These are phyloP conservation scores for Grammothele lineata DNA, from an alignment of 768 basidiomycete species.

Conservation along the genomic window DNA sequence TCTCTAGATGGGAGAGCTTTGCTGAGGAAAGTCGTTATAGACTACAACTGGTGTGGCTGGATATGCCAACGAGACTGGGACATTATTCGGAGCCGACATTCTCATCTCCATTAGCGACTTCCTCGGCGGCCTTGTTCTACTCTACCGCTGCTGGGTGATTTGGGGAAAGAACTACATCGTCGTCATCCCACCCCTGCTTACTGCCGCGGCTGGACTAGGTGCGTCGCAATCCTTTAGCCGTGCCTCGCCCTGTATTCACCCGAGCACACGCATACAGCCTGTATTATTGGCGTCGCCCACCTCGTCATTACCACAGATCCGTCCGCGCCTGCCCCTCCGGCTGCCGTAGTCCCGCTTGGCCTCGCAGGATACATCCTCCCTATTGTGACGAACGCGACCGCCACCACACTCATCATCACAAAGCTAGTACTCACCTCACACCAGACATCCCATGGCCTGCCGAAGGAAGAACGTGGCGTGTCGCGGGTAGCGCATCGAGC, in stretches of 20 bases:
- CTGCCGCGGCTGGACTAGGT: conserved; percentile 32
- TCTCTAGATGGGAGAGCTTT: too few species aligned
- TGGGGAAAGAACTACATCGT: conserved; percentile 34
- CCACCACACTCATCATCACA: conserved; percentile 37
- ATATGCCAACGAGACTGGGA: conserved; percentile 28
- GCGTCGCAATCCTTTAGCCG: too few species aligned
- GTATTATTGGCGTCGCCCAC: conserved; percentile 25
- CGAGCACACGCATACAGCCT: conserved; percentile 18
- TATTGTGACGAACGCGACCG: conserved; percentile 37
- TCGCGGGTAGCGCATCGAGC: neutral
- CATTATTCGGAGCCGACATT: conserved; percentile 30
- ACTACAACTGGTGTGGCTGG: conserved; percentile 20
- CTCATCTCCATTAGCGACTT: conserved; percentile 34
- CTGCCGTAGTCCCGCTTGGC: conserved; percentile 31
- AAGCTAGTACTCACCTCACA: conserved; percentile 30
- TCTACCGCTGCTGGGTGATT: conserved; percentile 42
- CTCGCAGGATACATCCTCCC: conserved; percentile 35
- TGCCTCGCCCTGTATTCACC: conserved; percentile 2
- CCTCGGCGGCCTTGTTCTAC: conserved; percentile 30
- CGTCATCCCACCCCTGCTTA: conserved; percentile 30
- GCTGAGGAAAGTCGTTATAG: conserved; percentile 10
- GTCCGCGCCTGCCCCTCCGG: conserved; percentile 30
- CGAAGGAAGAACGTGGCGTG: conserved; percentile 13
- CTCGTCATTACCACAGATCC: conserved; percentile 28
- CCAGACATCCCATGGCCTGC: conserved; percentile 9